These are phyloP conservation scores for Cytospora chrysosperma DNA, from an alignment of 2,329 filamentous ascomycete species.

Conservation along the genomic window DNA sequence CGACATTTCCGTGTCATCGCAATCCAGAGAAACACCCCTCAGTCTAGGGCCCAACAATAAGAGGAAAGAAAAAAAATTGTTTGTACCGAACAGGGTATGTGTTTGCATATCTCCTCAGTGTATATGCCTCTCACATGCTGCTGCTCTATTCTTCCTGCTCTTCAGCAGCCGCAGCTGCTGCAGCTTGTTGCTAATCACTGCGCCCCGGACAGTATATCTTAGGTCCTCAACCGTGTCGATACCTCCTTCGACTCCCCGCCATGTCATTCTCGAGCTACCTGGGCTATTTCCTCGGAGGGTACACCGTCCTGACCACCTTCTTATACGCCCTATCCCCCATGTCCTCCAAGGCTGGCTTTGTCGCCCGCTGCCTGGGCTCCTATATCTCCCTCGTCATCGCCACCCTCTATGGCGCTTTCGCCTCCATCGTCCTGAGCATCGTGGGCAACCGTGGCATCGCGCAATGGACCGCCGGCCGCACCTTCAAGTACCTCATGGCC, in stretches of 20 bases:
- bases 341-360: conserved; percentile 62
- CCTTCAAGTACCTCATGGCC: conserved; percentile 79
- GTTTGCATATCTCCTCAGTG: background rate
- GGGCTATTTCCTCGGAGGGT: conserved; percentile 51
- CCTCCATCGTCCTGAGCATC: conserved; percentile 68
- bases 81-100: background rate
- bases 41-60: background rate
- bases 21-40: background rate
- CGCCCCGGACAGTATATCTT: background rate
- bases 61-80: too few relatives aligned
- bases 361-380: conserved; percentile 64
- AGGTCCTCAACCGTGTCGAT: background rate
- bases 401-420: conserved; percentile 73
- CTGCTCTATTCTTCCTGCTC: background rate
- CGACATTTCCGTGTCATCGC: background rate
- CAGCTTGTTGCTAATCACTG: too few relatives aligned
- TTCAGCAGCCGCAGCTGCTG: too few relatives aligned
- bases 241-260: conserved; percentile 16
- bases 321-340: conserved; percentile 64
- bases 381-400: conserved; percentile 61
- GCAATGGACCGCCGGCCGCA: conserved; percentile 80
- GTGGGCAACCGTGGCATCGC: conserved; percentile 71
- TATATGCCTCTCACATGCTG: background rate
- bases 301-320: conserved; percentile 48
- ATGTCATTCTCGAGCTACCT: conserved; percentile 42